Evolutionary conservation across 805 yeast species (phyloP).

Genomic region (Cyberlindnera xishuangbannaensis): DNA sequence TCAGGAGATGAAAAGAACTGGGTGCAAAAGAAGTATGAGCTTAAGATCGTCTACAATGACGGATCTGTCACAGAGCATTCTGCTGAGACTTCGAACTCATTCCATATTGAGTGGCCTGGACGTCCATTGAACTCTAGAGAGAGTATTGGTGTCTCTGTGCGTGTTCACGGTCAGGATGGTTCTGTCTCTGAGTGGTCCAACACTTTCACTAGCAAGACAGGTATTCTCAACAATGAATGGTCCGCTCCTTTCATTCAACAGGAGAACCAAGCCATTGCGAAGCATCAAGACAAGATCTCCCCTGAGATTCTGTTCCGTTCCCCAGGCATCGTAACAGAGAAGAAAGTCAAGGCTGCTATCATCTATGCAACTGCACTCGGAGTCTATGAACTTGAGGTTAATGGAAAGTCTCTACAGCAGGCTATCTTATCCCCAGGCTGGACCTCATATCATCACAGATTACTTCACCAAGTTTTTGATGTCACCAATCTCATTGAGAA

Average conservation of each 20-base stretch:
- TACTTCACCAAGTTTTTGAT: slow-evolving; percentile 16
- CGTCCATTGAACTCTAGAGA: slow-evolving; percentile 9
- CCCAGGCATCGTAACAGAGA: slow-evolving; percentile 3
- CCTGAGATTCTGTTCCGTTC: slow-evolving; percentile 15
- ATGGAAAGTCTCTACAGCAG: slow-evolving; percentile 11
- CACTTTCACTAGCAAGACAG: slow-evolving; percentile 2
- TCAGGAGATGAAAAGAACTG: slow-evolving; percentile 12
- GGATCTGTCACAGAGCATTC: not conserved
- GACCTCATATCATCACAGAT: slow-evolving; percentile 16
- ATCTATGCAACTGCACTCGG: slow-evolving; percentile 14
- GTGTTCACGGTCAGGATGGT: slow-evolving; percentile 12
- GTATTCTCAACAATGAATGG: slow-evolving; percentile 13
- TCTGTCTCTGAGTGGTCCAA: slow-evolving; percentile 11
- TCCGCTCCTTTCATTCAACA: slow-evolving; percentile 8
- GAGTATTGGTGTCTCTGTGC: slow-evolving; percentile 2
- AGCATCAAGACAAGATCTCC: slow-evolving; percentile 8
- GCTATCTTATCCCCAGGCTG: slow-evolving; percentile 15
- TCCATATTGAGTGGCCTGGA: slow-evolving; percentile 12
- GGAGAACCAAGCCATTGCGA: slow-evolving; percentile 4
- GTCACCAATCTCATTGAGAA: slow-evolving; percentile 3
- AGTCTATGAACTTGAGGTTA: slow-evolving; percentile 15
- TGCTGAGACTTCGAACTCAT: slow-evolving; percentile 1
- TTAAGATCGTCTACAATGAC: slow-evolving; percentile 4
- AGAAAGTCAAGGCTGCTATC: slow-evolving; percentile 8
- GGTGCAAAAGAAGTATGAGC: slow-evolving; percentile 8